Conservation (phyloP, 2,329 filamentous ascomycete genomes). For the Penicillium sp. region DNA sequence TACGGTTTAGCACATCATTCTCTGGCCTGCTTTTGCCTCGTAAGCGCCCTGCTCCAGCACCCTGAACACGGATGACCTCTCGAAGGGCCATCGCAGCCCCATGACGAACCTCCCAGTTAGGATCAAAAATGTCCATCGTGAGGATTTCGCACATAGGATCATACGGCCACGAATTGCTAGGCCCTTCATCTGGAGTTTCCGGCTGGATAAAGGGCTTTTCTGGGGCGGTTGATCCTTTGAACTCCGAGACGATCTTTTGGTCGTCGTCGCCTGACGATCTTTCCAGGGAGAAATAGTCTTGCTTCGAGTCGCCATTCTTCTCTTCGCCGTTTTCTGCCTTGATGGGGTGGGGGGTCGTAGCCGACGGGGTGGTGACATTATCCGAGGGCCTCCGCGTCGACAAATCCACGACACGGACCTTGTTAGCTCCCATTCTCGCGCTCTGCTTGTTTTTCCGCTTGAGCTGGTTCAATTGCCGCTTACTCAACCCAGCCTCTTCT, state of each 20-base stretch:
- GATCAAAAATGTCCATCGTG: slow-evolving; percentile 84
- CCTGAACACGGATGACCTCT: slow-evolving; percentile 86
- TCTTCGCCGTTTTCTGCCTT: slow-evolving; percentile 54
- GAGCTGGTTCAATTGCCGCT: slow-evolving; percentile 84
- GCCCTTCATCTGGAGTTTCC: no score
- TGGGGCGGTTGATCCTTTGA: slow-evolving; percentile 71
- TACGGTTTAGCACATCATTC: slow-evolving; percentile 70
- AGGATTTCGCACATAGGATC: slow-evolving; percentile 89
- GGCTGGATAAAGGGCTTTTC: slow-evolving; percentile 80
- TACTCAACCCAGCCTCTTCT: slow-evolving; percentile 71
- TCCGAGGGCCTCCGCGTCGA: slow-evolving; percentile 59
- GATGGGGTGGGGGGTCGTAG: slow-evolving; percentile 46
- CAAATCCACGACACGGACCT: slow-evolving; percentile 80
- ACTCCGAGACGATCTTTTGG: slow-evolving; percentile 84
- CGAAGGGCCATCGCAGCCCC: slow-evolving; percentile 90
- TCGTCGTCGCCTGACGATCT: slow-evolving; percentile 75
- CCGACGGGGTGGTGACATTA: slow-evolving; percentile 52
- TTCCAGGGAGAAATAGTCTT: slow-evolving; percentile 87
- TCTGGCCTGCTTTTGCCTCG: slow-evolving; percentile 61
- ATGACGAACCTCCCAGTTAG: slow-evolving; percentile 92
- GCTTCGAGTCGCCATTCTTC: slow-evolving; percentile 53
- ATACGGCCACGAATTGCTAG: no score
- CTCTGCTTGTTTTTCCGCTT: slow-evolving; percentile 91
- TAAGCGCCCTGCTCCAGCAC: slow-evolving; percentile 71
- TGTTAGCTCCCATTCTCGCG: slow-evolving; percentile 78